Base-by-base conservation (phyloP, 2,329 filamentous ascomycete genomes). In the Sclerotinia spermophila region DNA sequence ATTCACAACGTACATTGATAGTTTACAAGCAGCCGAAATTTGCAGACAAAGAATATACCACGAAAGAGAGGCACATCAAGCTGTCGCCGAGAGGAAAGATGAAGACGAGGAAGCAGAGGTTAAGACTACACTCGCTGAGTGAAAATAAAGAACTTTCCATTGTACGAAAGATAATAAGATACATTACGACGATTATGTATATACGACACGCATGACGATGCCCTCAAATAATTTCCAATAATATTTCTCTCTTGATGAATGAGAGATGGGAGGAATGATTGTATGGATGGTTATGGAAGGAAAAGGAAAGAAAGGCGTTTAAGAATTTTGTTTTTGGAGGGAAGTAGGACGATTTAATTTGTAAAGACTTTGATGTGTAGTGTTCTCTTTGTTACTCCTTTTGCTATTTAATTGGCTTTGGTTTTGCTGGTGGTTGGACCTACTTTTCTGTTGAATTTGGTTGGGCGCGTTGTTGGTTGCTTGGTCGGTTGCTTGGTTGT, bases 1-100 rank as follows among this genome's bases (percentile, higher is more conserved):
- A 81, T 98, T 97, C 82, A 86, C 91, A 72, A 98, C 94, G 0
- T 99, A 98, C 78, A 94, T 97, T 75, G 96, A 98, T 80, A 90
- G 89, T 45, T 83, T 99, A 66, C 85, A 89, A 71, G 87, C 88
- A 51, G 94, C 94, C 0, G 88, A 92, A 75, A 82, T 79, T 44
- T 85, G 89, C 69, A 94, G 92, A 79, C 85, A 87, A 60, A 90
- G 73, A 64, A 90, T 97, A 56, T 91, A 93, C 75, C 79, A 80
- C 5, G 88, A 90, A 79, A 81, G 88, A 68, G 86, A 85, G 24
- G 75, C 74, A 5, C 70, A 74, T 51, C 75, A 69, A 53, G 74
- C 71, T 8, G 55, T 73, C 13, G 70, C 64, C 0, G 77, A 77
- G 38, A 67, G 51, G 3, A 76, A 76, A 42, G 67, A 56, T 5